These are phyloP conservation scores for Plasmodium knowlesi DNA, from an alignment of 169 alveolate genomes.

Conservation along the genomic window DNA sequence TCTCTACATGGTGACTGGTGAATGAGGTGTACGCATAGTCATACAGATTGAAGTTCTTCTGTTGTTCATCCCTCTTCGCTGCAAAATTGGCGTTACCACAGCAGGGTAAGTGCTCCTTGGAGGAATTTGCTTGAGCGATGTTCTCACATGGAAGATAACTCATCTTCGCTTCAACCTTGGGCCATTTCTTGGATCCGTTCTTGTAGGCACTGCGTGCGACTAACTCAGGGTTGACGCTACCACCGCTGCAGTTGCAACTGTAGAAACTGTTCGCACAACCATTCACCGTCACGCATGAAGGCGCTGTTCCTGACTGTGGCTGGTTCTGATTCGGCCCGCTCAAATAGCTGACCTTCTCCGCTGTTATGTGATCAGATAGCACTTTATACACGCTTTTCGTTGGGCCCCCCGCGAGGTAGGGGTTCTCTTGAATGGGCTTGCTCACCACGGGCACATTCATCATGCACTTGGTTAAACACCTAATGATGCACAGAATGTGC, in stretches of 20 bases:
- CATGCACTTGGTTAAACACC: slow-evolving; percentile 75
- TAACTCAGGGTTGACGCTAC: neutral
- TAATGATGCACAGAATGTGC: slow-evolving; percentile 60
- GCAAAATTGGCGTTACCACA: neutral
- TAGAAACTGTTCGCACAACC: neutral
- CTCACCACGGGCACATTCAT: slow-evolving; percentile 72
- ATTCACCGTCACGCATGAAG: neutral
- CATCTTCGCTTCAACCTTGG: neutral
- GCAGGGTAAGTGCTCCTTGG: neutral
- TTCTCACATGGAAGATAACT: neutral
- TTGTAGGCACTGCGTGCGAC: neutral
- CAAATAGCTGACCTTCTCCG: slow-evolving; percentile 59
- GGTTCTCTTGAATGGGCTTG: slow-evolving; percentile 72
- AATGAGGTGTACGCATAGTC: slow-evolving; percentile 57
- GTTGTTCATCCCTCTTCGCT: neutral
- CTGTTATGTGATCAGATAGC: slow-evolving; percentile 56
- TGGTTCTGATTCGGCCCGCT: neutral
- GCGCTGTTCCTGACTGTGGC: neutral
- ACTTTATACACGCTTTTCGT: neutral
- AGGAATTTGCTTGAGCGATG: neutral
- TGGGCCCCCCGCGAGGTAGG: slow-evolving; percentile 5
- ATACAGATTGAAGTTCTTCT: slow-evolving; percentile 14
- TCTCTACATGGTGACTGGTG: slow-evolving; percentile 12
- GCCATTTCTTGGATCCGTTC: neutral
- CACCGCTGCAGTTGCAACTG: neutral